Evolutionary conservation across 495 filamentous ascomycete genomes (phyloP).

Genomic region (Darksidea phi): DNA sequence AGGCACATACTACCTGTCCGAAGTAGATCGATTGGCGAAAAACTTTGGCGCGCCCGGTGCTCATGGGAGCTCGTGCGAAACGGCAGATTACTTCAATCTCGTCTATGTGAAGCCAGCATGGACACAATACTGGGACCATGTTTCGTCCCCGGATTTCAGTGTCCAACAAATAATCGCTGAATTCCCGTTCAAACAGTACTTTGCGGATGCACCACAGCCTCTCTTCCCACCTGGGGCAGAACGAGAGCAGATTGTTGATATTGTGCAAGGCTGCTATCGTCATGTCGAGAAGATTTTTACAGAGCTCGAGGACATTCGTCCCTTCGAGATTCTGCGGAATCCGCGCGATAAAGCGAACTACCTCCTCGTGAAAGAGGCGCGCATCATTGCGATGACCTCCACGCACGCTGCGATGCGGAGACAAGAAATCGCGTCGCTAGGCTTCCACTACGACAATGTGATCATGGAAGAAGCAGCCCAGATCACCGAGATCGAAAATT

Average conservation of each 20-base stretch:
- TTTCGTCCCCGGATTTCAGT: constrained; percentile 49
- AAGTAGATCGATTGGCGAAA: constrained; percentile 82
- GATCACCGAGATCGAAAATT: constrained; percentile 96
- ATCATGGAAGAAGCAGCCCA: constrained; percentile 99
- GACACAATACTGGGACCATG: constrained; percentile 72
- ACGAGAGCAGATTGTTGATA: constrained; percentile 69
- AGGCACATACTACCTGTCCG: constrained; percentile 69
- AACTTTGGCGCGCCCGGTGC: constrained; percentile 83
- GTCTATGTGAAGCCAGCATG: constrained; percentile 89
- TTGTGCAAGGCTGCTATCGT: constrained; percentile 80
- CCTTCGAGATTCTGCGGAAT: constrained; percentile 88
- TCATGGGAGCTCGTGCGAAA: constrained; percentile 94
- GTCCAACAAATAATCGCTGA: constrained; percentile 63
- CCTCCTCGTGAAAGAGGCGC: constrained; percentile 88
- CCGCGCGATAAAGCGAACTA: constrained; percentile 93
- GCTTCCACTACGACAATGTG: constrained; percentile 97
- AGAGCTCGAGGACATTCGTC: constrained; percentile 88
- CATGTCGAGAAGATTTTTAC: constrained; percentile 91
- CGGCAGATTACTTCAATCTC: constrained; percentile 90
- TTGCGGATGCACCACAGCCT: constrained; percentile 81
- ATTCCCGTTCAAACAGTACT: constrained; percentile 90
- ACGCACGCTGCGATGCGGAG: constrained; percentile 98
- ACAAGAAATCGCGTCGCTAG: constrained; percentile 83
- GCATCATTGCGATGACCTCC: constrained; percentile 96
- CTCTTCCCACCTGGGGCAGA: constrained; percentile 67